phyloP scores from a whole-genome alignment of 768 basidiomycete genomes.

The Xerocomus potaroensis region DNA sequence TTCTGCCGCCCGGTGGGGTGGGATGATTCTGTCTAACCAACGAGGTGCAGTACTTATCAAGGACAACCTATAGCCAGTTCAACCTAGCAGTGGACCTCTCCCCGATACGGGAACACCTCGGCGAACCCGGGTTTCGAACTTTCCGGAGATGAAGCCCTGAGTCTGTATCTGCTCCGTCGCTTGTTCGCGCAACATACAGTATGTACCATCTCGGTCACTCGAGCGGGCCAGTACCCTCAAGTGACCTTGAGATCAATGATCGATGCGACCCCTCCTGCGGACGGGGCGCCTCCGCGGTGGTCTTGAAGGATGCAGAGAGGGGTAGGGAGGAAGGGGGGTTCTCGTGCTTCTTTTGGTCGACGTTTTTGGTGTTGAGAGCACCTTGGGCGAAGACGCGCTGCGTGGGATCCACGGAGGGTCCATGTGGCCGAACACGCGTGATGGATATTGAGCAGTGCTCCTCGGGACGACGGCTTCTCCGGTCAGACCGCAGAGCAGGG shows the following conservation, averaged over 20 bases:
- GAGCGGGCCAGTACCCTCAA: conserved; percentile 11
- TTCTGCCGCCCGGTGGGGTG: conserved; percentile 8
- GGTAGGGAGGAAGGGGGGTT: no score
- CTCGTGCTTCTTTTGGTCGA: conserved; percentile 9
- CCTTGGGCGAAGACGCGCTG: conserved; percentile 3
- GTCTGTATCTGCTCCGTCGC: conserved; percentile 21
- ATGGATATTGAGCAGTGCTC: background rate
- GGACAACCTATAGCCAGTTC: conserved; percentile 26
- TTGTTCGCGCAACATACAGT: conserved; percentile 22
- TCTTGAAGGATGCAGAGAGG: background rate
- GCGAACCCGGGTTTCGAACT: conserved; percentile 21
- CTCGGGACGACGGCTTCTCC: background rate
- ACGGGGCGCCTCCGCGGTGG: conserved; percentile 24
- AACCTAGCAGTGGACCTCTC: conserved; percentile 3
- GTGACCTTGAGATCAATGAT: conserved; percentile 17
- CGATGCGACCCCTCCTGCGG: conserved; percentile 11
- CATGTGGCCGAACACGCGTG: conserved; percentile 4
- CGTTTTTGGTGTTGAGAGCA: conserved; percentile 7
- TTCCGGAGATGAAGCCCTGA: conserved; percentile 25
- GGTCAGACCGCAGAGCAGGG: background rate
- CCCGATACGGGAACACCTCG: conserved; percentile 28
- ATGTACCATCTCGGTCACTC: conserved; percentile 6
- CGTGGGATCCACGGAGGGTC: conserved; percentile 4
- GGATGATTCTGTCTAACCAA: conserved; percentile 11
- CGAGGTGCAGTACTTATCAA: conserved; percentile 6